Conservation (phyloP, 1,284 basidiomycete genomes). For the Ganoderma lucidum region DNA sequence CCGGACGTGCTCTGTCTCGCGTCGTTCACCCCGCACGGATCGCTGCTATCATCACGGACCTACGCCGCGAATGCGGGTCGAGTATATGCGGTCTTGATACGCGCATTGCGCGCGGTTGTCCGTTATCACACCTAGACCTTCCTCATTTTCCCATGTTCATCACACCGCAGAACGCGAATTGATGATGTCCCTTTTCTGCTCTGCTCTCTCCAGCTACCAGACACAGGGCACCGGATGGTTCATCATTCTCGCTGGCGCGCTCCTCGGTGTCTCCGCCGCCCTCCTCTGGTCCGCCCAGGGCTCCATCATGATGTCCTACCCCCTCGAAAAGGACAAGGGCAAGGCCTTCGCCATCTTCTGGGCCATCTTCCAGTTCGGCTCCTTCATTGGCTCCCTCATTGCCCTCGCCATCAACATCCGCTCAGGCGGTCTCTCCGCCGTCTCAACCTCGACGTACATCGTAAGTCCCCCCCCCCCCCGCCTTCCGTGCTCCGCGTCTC, state of each 20-base stretch:
- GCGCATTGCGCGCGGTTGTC: background rate
- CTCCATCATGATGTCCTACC: conserved; percentile 64
- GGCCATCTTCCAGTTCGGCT: conserved; percentile 63
- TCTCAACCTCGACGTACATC: conserved; percentile 51
- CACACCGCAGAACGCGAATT: background rate
- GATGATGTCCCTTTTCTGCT: background rate
- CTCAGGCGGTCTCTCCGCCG: conserved; percentile 41
- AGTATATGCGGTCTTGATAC: background rate
- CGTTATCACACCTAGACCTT: background rate
- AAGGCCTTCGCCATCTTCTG: conserved; percentile 57
- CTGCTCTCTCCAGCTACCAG: conserved; percentile 39
- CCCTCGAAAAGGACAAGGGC: conserved; percentile 63
- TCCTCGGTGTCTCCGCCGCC: conserved; percentile 66
- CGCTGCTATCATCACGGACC: background rate
- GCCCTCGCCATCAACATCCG: conserved; percentile 54
- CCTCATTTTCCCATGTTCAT: conserved; percentile 1
- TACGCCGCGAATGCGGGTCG: too few relatives aligned
- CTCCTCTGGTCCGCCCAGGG: conserved; percentile 69
- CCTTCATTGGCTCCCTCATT: conserved; percentile 59
- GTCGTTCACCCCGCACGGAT: background rate
- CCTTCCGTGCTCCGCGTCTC: background rate
- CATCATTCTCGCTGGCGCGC: conserved; percentile 60
- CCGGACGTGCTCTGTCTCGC: background rate
- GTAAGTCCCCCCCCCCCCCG: conserved; percentile 27
- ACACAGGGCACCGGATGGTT: conserved; percentile 50